Conservation (phyloP, 2,329 filamentous ascomycete species). For the Penicillium sp. region DNA sequence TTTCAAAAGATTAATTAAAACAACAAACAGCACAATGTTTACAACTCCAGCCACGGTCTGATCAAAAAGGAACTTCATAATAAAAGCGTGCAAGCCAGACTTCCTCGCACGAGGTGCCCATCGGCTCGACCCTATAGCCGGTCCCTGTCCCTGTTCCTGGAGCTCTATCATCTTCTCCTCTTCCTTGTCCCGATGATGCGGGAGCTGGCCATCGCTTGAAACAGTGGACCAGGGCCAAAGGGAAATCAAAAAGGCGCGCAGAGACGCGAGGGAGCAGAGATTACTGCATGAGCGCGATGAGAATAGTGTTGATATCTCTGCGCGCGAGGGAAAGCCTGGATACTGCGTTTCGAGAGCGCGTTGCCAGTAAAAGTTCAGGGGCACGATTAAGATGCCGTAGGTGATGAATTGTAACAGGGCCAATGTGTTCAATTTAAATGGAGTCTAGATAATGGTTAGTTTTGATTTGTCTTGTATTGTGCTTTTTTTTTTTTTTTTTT, state of each 20-base stretch:
- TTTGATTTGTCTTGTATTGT: not conserved
- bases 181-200: conserved; percentile 21
- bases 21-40: conserved; percentile 63
- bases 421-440: conserved; percentile 66
- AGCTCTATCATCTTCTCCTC: conserved; percentile 24
- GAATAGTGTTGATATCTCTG: conserved; percentile 21
- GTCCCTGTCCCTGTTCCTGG: not conserved
- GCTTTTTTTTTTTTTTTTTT: not conserved
- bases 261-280: conserved; percentile 13
- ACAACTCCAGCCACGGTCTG: conserved; percentile 60
- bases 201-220: conserved; percentile 15
- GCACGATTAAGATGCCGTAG: conserved; percentile 73
- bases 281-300: conserved; percentile 13
- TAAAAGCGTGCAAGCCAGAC: conserved; percentile 49
- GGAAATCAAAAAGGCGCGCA: conserved; percentile 15
- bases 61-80: conserved; percentile 63
- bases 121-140: not conserved
- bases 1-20: conserved; percentile 55
- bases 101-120: conserved; percentile 26
- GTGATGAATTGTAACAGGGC: conserved; percentile 77
- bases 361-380: conserved; percentile 89
- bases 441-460: conserved; percentile 48
- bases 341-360: conserved; percentile 74
- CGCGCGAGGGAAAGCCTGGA: conserved; percentile 62
- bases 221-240: not conserved